Evolutionary conservation across 2,329 filamentous ascomycete species (phyloP).

Genomic region (Ilyonectria destructans): DNA sequence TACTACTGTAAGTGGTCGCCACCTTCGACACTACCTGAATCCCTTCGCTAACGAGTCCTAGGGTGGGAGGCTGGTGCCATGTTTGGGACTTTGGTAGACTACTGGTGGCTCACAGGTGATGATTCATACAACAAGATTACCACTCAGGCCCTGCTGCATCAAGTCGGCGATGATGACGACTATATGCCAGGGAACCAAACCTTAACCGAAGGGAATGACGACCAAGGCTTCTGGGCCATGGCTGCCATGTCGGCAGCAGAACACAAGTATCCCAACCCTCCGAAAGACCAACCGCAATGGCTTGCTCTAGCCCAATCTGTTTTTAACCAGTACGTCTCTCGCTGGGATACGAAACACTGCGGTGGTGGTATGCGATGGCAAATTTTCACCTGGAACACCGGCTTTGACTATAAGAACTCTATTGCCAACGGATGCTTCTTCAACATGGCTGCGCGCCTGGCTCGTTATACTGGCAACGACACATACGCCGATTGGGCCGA

Average conservation of each 20-base stretch:
- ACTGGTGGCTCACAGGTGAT: conserved; percentile 81
- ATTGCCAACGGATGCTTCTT: conserved; percentile 81
- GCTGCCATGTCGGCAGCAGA: conserved; percentile 86
- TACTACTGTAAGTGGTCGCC: conserved; percentile 73
- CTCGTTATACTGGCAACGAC: conserved; percentile 83
- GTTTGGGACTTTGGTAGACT: conserved; percentile 81
- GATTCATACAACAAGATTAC: conserved; percentile 74
- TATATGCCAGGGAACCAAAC: conserved; percentile 80
- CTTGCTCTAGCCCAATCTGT: conserved; percentile 83
- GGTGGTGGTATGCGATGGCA: conserved; percentile 88
- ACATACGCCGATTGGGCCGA: conserved; percentile 86
- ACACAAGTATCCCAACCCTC: conserved; percentile 80
- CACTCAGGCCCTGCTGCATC: conserved; percentile 74
- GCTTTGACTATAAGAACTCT: conserved; percentile 79
- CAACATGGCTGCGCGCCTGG: conserved; percentile 79
- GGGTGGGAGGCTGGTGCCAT: conserved; percentile 82
- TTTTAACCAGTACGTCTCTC: conserved; percentile 82
- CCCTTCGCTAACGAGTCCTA: conserved; percentile 42
- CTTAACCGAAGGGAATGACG: conserved; percentile 77
- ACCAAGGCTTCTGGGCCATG: conserved; percentile 90
- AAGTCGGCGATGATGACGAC: conserved; percentile 72
- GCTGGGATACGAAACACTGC: conserved; percentile 79
- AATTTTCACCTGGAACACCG: conserved; percentile 84
- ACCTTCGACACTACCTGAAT: conserved; percentile 31
- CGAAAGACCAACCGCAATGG: conserved; percentile 76